phyloP scores from a whole-genome alignment of 169 alveolate species.

The Eimeria sp. region DNA sequence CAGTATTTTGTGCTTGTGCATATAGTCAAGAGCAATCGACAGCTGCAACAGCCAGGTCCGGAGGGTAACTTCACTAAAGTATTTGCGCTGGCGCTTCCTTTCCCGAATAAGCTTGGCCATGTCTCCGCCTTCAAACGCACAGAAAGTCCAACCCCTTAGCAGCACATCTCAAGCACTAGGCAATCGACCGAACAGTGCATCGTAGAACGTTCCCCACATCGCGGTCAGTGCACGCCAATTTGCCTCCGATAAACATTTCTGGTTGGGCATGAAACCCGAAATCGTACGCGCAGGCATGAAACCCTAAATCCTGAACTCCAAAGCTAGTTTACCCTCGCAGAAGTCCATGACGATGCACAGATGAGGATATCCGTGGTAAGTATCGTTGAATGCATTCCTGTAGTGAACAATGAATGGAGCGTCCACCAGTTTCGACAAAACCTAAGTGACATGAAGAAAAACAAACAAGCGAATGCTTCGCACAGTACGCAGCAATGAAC shows the following conservation, averaged over 20 bases:
- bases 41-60: constrained; percentile 93
- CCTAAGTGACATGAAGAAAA: not conserved
- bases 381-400: constrained; percentile 73
- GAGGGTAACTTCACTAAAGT: constrained; percentile 90
- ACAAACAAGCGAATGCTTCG: not conserved
- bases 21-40: constrained; percentile 91
- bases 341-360: constrained; percentile 95
- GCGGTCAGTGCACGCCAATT: too few relatives aligned
- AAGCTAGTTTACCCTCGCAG: constrained; percentile 92
- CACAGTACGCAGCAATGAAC: not conserved
- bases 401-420: constrained; percentile 80
- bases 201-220: too few relatives aligned
- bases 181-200: not conserved
- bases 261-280: too few relatives aligned
- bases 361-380: constrained; percentile 78
- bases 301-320: not conserved
- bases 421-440: constrained; percentile 73
- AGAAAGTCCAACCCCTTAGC: not conserved
- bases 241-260: too few relatives aligned
- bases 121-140: constrained; percentile 80
- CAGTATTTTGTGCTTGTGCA: constrained; percentile 94
- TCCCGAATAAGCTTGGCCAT: constrained; percentile 71
- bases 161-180: not conserved
- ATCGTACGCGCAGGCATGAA: too few relatives aligned
- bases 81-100: constrained; percentile 61